Conservation (phyloP, 352 stramenopile genomes). For the Phytophthora podocarpi region DNA sequence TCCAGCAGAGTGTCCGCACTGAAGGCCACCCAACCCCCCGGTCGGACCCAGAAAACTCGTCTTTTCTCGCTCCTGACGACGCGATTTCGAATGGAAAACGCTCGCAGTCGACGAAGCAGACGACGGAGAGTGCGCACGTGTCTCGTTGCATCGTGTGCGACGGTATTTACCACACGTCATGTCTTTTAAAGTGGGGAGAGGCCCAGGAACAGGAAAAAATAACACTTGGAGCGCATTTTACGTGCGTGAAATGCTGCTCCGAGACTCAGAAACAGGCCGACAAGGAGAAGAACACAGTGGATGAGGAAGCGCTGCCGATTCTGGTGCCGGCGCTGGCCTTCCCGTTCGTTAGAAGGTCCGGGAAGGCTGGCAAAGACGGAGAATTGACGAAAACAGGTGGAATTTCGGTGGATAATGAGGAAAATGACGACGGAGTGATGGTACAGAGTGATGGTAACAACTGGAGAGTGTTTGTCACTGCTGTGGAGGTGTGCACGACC, state of each 20-base stretch:
- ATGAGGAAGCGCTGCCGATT: conserved; percentile 16
- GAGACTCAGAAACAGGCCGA: background rate
- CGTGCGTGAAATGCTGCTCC: conserved; percentile 30
- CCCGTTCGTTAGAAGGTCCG: conserved; percentile 22
- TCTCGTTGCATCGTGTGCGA: conserved; percentile 41
- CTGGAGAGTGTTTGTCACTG: conserved; percentile 45
- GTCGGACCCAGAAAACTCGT: background rate
- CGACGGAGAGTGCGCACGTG: conserved; percentile 4
- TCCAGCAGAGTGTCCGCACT: conserved; percentile 20
- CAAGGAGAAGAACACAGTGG: background rate
- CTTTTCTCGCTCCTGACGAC: background rate
- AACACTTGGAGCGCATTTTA: conserved; percentile 4
- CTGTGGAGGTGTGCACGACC: conserved; percentile 56
- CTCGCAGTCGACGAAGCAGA: background rate
- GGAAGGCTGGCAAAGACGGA: background rate
- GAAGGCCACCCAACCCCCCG: background rate
- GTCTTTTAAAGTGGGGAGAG: conserved; percentile 20
- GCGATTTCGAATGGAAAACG: background rate
- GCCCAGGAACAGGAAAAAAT: background rate
- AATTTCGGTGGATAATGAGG: background rate
- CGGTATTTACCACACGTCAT: conserved; percentile 52
- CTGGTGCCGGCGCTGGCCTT: conserved; percentile 35
- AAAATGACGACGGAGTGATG: conserved; percentile 4
- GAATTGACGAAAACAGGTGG: background rate
- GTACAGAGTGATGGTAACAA: conserved; percentile 8